Evolutionary conservation across 1,139 yeast species (phyloP).

Genomic region (Debaryomyces fabryi): DNA sequence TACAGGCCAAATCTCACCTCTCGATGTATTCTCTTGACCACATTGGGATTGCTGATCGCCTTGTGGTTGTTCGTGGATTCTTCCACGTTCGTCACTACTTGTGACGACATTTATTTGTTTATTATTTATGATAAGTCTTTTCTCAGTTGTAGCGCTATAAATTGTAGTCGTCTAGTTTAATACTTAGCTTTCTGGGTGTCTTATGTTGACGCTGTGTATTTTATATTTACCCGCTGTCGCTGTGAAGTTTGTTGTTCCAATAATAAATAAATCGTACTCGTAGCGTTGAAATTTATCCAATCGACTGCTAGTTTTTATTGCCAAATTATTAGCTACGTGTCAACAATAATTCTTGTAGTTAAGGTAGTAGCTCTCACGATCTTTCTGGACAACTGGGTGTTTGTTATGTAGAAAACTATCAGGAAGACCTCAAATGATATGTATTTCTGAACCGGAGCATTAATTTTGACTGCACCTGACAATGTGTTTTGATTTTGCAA

Average conservation of each 20-base stretch:
- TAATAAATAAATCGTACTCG: neutral
- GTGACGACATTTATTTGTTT: neutral
- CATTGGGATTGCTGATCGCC: constrained; percentile 7
- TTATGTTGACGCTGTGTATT: neutral
- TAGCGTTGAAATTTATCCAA: neutral
- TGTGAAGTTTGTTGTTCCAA: neutral
- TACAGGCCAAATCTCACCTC: constrained; percentile 84
- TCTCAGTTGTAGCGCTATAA: constrained; percentile 6
- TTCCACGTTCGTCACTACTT: constrained; percentile 1
- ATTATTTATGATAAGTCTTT: constrained; percentile 13
- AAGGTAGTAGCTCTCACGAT: neutral
- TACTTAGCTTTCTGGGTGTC: neutral
- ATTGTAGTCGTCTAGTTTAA: neutral
- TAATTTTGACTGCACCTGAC: constrained; percentile 4
- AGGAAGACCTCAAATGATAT: neutral
- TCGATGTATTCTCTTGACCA: constrained; percentile 40
- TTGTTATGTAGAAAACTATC: neutral
- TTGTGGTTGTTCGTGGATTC: neutral
- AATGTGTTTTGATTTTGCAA: constrained; percentile 11
- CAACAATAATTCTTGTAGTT: neutral
- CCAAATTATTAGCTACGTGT: neutral
- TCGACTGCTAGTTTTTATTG: neutral
- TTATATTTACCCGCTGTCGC: neutral
- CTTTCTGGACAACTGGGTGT: neutral
- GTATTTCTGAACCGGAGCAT: neutral